These are phyloP conservation scores for Jatropha podagrica DNA, from an alignment of 441 rosid genomes.

Conservation along the genomic window DNA sequence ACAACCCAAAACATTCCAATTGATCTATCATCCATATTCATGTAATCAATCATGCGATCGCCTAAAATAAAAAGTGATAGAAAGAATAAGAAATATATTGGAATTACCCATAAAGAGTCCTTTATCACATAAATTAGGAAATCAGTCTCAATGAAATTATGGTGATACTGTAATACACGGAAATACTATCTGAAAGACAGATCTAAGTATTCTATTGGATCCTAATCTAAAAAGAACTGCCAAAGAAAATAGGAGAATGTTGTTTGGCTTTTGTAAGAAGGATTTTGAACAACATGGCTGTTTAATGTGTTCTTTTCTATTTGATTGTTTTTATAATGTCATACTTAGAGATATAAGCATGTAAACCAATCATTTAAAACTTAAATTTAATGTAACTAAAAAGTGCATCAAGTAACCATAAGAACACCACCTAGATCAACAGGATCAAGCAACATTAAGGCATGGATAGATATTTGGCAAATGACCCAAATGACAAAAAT, in stretches of 20 bases:
- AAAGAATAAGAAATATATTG: slow-evolving; percentile 12
- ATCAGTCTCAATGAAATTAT: background rate
- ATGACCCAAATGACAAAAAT: background rate
- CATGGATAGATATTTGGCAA: background rate
- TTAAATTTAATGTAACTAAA: background rate
- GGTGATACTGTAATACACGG: background rate
- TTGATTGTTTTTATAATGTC: background rate
- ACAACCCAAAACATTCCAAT: slow-evolving; percentile 99
- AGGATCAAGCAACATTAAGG: background rate
- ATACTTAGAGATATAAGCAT: background rate
- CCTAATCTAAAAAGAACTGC: background rate
- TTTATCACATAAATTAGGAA: background rate
- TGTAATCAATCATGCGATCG: slow-evolving; percentile 90
- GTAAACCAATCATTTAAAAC: background rate
- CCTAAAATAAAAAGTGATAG: slow-evolving; percentile 43
- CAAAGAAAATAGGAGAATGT: slow-evolving; percentile 2
- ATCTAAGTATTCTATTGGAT: background rate
- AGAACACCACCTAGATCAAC: background rate
- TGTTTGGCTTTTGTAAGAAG: background rate
- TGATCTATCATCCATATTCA: slow-evolving; percentile 97
- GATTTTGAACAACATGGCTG: background rate
- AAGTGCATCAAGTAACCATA: background rate
- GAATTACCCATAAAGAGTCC: background rate
- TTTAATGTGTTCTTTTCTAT: background rate
- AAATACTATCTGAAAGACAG: slow-evolving; percentile 6